Evolutionary conservation across 208 protist genomes (phyloP).

Genomic region (Lotmaria passim): DNA sequence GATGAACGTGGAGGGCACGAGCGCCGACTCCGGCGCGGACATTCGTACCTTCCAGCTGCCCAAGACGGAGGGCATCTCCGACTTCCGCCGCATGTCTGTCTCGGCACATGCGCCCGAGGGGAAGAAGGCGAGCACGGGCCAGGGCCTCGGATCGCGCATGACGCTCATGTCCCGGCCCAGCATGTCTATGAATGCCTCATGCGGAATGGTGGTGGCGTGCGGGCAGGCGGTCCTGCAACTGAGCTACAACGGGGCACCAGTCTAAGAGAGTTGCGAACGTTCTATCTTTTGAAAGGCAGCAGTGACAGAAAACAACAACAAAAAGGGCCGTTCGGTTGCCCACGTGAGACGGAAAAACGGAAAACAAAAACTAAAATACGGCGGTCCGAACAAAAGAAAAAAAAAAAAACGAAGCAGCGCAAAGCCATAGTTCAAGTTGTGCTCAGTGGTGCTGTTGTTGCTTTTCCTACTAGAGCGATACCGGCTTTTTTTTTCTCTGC

Average conservation of each 20-base stretch:
- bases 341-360: too few relatives aligned
- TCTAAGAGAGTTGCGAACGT: too few relatives aligned
- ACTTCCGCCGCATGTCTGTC: conserved; percentile 36
- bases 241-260: conserved; percentile 49
- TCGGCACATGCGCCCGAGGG: conserved; percentile 27
- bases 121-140: conserved; percentile 14
- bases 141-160: conserved; percentile 58
- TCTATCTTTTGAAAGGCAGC: neutral
- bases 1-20: conserved; percentile 52
- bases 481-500: neutral
- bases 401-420: neutral
- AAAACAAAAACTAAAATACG: conserved; percentile 5
- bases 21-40: conserved; percentile 22
- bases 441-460: too few relatives aligned
- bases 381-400: too few relatives aligned
- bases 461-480: neutral
- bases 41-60: conserved; percentile 60
- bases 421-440: neutral
- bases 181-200: conserved; percentile 62
- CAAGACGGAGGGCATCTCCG: conserved; percentile 38
- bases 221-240: conserved; percentile 75
- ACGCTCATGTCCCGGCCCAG: conserved; percentile 55
- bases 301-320: too few relatives aligned
- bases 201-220: conserved; percentile 68
- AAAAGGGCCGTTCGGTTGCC: too few relatives aligned